Percentiles rank a stretch among this genome's conserved stretches.
Conservation (phyloP, 2,329 filamentous ascomycete genomes). For the Chaetomium strumarium region DNA sequence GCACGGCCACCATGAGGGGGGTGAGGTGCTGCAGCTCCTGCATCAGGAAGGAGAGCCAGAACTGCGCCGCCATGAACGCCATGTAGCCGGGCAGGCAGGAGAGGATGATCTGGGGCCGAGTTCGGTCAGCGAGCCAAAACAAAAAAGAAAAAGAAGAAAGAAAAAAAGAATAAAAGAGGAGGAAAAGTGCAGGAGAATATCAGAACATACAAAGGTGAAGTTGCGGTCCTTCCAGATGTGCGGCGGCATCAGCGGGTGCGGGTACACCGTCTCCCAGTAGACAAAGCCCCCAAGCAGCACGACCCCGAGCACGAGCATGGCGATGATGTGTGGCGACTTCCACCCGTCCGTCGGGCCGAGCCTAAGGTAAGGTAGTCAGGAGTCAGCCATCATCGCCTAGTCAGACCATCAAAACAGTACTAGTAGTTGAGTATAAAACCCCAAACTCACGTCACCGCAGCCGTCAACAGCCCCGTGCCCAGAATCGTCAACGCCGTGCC, state of each 20-base stretch:
- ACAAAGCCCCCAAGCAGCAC: constrained; percentile 51
- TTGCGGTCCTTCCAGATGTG: constrained; percentile 55
- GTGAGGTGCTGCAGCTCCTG: constrained; percentile 49
- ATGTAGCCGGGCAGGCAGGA: constrained; percentile 56
- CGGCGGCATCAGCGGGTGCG: constrained; percentile 47
- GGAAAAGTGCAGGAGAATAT: background rate
- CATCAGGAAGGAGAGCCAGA: constrained; percentile 62
- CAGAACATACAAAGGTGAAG: constrained; percentile 50
- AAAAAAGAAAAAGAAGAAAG: background rate
- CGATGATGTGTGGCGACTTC: constrained; percentile 56
- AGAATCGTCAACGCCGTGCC: constrained; percentile 56
- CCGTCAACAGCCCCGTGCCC: constrained; percentile 61
- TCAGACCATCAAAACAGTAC: background rate
- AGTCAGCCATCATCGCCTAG: background rate
- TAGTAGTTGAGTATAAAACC: no score
- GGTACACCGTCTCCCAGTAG: constrained; percentile 54
- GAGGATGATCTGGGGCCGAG: constrained; percentile 43
- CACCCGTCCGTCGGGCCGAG: constrained; percentile 55
- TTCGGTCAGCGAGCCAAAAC: background rate
- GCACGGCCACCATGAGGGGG: constrained; percentile 54
- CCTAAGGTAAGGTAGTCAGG: constrained; percentile 32
- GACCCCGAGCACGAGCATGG: constrained; percentile 54
- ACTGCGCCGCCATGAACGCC: constrained; percentile 53
- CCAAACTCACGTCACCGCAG: constrained; percentile 51
- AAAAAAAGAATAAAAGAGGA: background rate